Evolutionary conservation across 169 alveolate species (phyloP).

Genomic region (Eimeria brunetti): DNA sequence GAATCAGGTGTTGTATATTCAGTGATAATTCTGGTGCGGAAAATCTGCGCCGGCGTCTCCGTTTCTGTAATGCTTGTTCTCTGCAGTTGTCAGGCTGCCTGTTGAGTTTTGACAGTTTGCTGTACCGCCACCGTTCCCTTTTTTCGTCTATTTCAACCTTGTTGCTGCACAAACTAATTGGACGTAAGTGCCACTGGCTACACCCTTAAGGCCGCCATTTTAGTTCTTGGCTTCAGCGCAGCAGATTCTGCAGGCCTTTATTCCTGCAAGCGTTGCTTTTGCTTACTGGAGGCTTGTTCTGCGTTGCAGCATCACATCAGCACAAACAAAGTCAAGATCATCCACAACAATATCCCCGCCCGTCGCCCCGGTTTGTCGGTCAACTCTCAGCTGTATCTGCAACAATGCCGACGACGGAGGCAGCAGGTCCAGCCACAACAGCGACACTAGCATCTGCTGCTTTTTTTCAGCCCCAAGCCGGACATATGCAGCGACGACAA

Average conservation of each 20-base stretch:
- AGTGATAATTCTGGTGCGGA: background rate
- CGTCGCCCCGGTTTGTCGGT: constrained; percentile 41
- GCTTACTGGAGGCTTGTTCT: background rate
- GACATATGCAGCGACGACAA: background rate
- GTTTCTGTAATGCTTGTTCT: background rate
- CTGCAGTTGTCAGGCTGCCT: constrained; percentile 62
- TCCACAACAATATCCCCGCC: constrained; percentile 34
- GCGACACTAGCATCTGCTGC: background rate
- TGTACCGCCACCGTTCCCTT: constrained; percentile 24
- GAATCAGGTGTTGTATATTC: background rate
- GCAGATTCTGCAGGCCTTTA: background rate
- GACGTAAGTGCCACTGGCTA: constrained; percentile 11
- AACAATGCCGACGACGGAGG: constrained; percentile 44
- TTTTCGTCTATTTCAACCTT: constrained; percentile 11
- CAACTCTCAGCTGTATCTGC: constrained; percentile 62
- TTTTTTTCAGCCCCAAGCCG: background rate
- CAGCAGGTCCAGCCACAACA: background rate
- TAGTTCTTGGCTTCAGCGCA: background rate
- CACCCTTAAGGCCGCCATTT: background rate
- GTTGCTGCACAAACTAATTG: constrained; percentile 22
- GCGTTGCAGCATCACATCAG: background rate
- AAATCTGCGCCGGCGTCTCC: background rate
- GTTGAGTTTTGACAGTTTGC: constrained; percentile 27
- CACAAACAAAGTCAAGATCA: background rate
- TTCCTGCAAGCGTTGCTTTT: background rate